A percentile compares a stretch with the other conserved stretches of the same genome.
Conservation (phyloP, 768 basidiomycete genomes). For the Kwoniella mangroviensis region DNA sequence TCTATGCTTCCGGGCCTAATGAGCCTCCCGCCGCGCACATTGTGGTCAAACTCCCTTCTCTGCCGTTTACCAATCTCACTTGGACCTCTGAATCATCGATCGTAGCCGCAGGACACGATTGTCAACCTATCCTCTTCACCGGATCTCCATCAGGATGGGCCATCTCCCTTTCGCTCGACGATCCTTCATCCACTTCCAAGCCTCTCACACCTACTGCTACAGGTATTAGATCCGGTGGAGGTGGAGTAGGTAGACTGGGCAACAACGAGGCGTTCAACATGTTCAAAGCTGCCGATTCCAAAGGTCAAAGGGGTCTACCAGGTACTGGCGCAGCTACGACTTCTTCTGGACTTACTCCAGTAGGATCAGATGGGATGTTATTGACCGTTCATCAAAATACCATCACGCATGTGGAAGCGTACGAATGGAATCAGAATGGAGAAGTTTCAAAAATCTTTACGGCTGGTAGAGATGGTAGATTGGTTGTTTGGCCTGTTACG, state of each 20-base stretch:
- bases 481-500: slow-evolving; percentile 87
- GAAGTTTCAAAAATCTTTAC: slow-evolving; percentile 79
- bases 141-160: slow-evolving; percentile 79
- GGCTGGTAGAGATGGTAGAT: slow-evolving; percentile 87
- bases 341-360: slow-evolving; percentile 53
- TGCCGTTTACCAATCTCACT: slow-evolving; percentile 81
- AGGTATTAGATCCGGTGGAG: slow-evolving; percentile 52
- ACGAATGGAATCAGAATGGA: slow-evolving; percentile 65
- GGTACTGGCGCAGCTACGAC: slow-evolving; percentile 42
- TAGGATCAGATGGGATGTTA: slow-evolving; percentile 71
- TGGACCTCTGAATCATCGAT: slow-evolving; percentile 83
- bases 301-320: slow-evolving; percentile 62
- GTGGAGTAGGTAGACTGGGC: slow-evolving; percentile 66
- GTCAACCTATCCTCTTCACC: slow-evolving; percentile 86
- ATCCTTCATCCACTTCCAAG: slow-evolving; percentile 65
- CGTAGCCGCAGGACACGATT: slow-evolving; percentile 95
- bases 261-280: slow-evolving; percentile 93
- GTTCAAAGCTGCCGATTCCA: slow-evolving; percentile 87
- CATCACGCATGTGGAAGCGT: slow-evolving; percentile 86
- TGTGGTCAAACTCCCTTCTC: slow-evolving; percentile 73
- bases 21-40: slow-evolving; percentile 63
- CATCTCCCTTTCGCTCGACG: slow-evolving; percentile 79
- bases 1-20: slow-evolving; percentile 77
- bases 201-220: slow-evolving; percentile 62
- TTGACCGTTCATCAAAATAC: slow-evolving; percentile 97